Base-by-base conservation (phyloP, 73 alveolate species). In the Uronychia setigera region DNA sequence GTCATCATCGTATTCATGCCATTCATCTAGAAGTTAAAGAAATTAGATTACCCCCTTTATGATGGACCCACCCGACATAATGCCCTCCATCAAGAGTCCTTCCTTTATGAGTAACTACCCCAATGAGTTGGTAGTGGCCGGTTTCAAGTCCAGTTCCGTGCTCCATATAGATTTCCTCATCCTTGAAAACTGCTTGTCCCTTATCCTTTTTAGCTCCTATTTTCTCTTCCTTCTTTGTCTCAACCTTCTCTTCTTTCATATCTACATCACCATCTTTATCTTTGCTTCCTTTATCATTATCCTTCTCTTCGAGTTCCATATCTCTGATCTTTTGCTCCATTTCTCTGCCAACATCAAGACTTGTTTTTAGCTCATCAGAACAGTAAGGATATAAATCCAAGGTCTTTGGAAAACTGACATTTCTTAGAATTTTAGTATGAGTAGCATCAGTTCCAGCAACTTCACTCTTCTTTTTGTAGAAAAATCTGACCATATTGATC, bases 81-180 rank as follows among this genome's bases (percentile, higher is more conserved):
- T 98, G 99, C 29, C 99, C 99, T 58, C 99, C 96, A 76, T 97
- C 99, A 82, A 99, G 97, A 1, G 99, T 92, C 93, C 99, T 96
- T 32, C 99, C 99, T 91, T 97, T 94, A 85, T 98, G 99, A 32
- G 99, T 97, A 28, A 98, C 95, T 28, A 98, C 99, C 0, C 98
- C 98, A 77, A 98, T 94, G 80, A 98, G 92, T 85, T 98, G 97
- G 82, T 98, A 98, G 86, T 96, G 93, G 59, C 99, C 99, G 79
- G 99, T 97, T 46, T 96, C 99, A 29, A 97, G 89, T 58, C 98
- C 98, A 1, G 77, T 30, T 11, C 99, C 99, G 83, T 92, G 96
- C 29, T 85, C 89, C 74, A 95, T 80, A 84, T 94, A 92, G 58
- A 94, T 76, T 31, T 58, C 78, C 1, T 90, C 92, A 79, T 94